These are phyloP conservation scores for Triangularia setosa DNA, from an alignment of 2,329 filamentous ascomycete species.

Conservation along the genomic window DNA sequence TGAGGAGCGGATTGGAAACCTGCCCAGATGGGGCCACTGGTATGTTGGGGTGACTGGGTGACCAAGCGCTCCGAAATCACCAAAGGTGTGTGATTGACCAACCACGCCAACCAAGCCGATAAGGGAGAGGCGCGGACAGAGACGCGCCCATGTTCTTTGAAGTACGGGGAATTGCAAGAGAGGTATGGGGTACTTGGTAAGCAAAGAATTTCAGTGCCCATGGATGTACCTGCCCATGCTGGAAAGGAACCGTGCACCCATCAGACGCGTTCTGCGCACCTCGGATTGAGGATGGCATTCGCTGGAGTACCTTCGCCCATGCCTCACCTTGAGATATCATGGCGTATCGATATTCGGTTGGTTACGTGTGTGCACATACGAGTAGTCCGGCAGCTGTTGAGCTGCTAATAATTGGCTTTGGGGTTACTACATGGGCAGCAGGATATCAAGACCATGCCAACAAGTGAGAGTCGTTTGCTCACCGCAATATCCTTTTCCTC, in stretches of 20 bases:
- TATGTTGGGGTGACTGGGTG: slow-evolving; percentile 3
- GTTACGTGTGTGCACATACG: too few species aligned
- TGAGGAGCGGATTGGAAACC: background rate
- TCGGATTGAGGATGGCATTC: background rate
- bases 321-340: background rate
- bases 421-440: background rate
- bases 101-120: slow-evolving; percentile 10
- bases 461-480: background rate
- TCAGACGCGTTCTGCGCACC: background rate
- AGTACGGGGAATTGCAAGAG: slow-evolving; percentile 3
- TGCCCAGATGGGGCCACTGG: slow-evolving; percentile 2
- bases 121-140: slow-evolving; percentile 13
- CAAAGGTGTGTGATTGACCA: slow-evolving; percentile 17
- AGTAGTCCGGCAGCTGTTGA: background rate
- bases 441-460: background rate
- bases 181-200: slow-evolving; percentile 23
- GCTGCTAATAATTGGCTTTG: background rate
- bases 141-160: slow-evolving; percentile 11
- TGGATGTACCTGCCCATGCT: slow-evolving; percentile 2
- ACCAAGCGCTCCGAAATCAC: slow-evolving; percentile 5
- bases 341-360: too few species aligned
- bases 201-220: slow-evolving; percentile 8
- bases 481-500: background rate
- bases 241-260: background rate
- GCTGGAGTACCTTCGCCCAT: background rate